These are phyloP conservation scores for Pythium aristosporum DNA, from an alignment of 352 stramenopile genomes.

Conservation along the genomic window DNA sequence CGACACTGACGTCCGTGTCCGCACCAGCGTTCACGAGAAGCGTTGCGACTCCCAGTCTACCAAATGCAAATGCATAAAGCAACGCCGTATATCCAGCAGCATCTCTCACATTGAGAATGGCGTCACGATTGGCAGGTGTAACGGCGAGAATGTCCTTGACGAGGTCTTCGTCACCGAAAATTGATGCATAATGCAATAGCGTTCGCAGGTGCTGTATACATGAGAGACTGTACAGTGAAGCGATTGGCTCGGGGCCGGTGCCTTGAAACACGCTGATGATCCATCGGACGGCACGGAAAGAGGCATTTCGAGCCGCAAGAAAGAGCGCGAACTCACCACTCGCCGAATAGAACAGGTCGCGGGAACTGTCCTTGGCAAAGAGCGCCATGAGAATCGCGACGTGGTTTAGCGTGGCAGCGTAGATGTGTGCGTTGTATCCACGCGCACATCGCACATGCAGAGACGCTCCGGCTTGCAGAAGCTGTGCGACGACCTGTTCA, in stretches of 20 bases:
- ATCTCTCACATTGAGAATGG: conserved; percentile 37
- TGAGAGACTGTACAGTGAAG: conserved; percentile 6
- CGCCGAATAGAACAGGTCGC: conserved; percentile 27
- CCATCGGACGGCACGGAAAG: conserved; percentile 56
- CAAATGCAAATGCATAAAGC: conserved; percentile 59
- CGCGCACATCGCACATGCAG: conserved; percentile 30
- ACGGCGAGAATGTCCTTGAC: conserved; percentile 22
- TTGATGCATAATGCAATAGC: conserved; percentile 50
- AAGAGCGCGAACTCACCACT: conserved; percentile 47
- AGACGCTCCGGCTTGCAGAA: conserved; percentile 42
- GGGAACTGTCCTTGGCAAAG: conserved; percentile 23
- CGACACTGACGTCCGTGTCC: conserved; percentile 32
- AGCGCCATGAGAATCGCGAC: conserved; percentile 50
- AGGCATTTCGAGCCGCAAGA: conserved; percentile 36
- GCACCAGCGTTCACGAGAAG: conserved; percentile 36
- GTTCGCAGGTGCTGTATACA: conserved; percentile 32
- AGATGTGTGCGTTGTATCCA: conserved; percentile 48
- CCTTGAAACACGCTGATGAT: conserved; percentile 36
- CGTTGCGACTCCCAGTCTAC: conserved; percentile 33
- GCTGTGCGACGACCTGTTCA: conserved; percentile 36
- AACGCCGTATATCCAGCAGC: conserved; percentile 45
- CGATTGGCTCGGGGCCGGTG: background rate
- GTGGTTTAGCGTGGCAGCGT: conserved; percentile 49
- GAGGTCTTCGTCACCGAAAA: conserved; percentile 40
- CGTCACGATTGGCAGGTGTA: background rate